Base-by-base conservation (phyloP, 1,139 yeast genomes). In the Pichia sp. region DNA sequence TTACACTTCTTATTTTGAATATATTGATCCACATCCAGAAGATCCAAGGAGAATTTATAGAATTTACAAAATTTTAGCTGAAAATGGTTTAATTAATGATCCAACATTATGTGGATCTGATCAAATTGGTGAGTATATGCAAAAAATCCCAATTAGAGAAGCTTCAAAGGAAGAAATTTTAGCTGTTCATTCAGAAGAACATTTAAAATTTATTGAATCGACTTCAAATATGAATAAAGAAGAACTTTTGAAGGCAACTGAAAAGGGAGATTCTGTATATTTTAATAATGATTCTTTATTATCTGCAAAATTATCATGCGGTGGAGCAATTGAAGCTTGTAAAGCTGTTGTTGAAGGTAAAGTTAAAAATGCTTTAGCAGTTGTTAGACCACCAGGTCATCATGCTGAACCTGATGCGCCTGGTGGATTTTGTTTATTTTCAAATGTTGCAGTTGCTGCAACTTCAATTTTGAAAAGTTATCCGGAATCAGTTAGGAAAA, bases 321-420 rank as follows among this genome's bases (percentile, higher is more conserved):
- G 99, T 45, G 97, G 98, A 28, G 82, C 96, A 29, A 92, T 94
- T 42, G 98, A 92, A 63, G 96, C 96, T 0, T 90, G 97, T 63
- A 80, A 81, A 55, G 96, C 97, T 0, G 98, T 94, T 22, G 84
- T 92, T 10, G 97, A 90, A 62, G 96, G 96, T 1, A 70, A 73
- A 48, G 97, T 90, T 30, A 89, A 89, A 60, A 94, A 94, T 61
- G 83, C 97, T 0, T 63, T 94, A 47, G 99, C 98, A 0, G 87
- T 94, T 12, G 96, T 94, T 12, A 77, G 99, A 53, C 99, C 99
- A 1, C 99, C 99, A 0, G 99, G 99, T 2, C 99, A 94, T 66
- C 99, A 94, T 61, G 97, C 98, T 1, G 99, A 94, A 60, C 97
- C 99, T 1, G 94, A 87, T 51, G 71, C 89, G 22, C 96, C 98